These are phyloP conservation scores for Colletotrichum sublineola DNA, from an alignment of 2,329 filamentous ascomycete genomes.

Conservation along the genomic window DNA sequence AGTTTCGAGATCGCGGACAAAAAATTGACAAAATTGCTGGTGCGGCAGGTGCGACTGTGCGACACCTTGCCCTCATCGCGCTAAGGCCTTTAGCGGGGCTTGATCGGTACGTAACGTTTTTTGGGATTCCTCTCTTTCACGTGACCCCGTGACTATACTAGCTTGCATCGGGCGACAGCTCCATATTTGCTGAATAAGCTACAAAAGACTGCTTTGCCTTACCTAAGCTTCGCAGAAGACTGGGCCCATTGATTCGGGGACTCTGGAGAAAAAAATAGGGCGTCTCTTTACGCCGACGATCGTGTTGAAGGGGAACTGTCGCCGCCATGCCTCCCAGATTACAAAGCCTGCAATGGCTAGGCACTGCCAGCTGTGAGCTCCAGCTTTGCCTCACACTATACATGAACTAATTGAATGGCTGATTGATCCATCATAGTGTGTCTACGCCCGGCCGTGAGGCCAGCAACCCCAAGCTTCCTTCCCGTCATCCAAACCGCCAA, in stretches of 20 bases:
- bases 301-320: constrained; percentile 43
- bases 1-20: constrained; percentile 31
- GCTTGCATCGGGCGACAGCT: too few species aligned
- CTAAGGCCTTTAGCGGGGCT: constrained; percentile 9
- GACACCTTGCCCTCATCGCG: constrained; percentile 29
- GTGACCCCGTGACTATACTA: not conserved
- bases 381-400: not conserved
- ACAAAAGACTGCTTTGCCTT: not conserved
- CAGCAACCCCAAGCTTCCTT: constrained; percentile 64
- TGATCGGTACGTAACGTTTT: not conserved
- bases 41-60: constrained; percentile 15
- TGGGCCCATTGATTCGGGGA: constrained; percentile 15
- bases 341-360: constrained; percentile 70
- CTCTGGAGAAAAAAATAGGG: constrained; percentile 39
- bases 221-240: constrained; percentile 19
- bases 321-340: constrained; percentile 77
- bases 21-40: constrained; percentile 18
- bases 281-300: constrained; percentile 37
- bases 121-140: accelerated
- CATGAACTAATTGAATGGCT: constrained; percentile 42
- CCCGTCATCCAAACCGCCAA: constrained; percentile 75
- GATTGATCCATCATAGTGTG: constrained; percentile 62
- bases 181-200: not conserved
- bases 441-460: constrained; percentile 65
- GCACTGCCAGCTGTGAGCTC: constrained; percentile 70